Evolutionary conservation across 2,329 filamentous ascomycete species (phyloP), one percentile per base, ranked within the genome.

Genomic region (Zasmidium citrigriseum): DNA sequence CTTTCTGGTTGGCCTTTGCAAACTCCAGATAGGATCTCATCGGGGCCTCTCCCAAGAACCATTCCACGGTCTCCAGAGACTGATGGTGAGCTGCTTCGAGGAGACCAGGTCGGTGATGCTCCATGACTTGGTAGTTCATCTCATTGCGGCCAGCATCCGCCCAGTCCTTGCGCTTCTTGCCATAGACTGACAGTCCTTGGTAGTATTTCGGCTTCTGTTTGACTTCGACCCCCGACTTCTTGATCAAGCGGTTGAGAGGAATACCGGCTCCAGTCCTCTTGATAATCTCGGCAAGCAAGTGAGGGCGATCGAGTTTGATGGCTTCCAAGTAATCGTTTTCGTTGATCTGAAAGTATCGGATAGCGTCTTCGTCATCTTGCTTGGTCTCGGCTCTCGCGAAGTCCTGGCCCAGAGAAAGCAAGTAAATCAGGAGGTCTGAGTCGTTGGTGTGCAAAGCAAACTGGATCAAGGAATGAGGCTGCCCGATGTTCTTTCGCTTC

Each of bases 161-260:
- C 91, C 90, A 96, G 65, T 93, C 90, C 29, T 79, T 77, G 50
- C 85, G 79, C 73, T 93, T 93, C 72, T 85, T 86, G 2, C 90
- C 90, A 63, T 89, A 86, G 1, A 96, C 87, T 1, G 85, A 87
- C 25, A 93, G 73, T 0, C 91, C 91, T 72, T 90, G 88, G 69
- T 96, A 96, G 71, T 85, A 90, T 55, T 82, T 82, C 1, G 89
- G 85, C 71, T 88, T 89, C 63, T 84, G 78, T 23, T 56, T 48
- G 50, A 87, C 72, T 66, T 88, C 81, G 1, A 88, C 73, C 2
- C 89, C 89, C 56, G 81, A 87, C 57, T 83, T 83, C 73, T 87
- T 83, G 46, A 89, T 82, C 4, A 95, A 75, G 18, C 84, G 77
- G 49, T 89, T 83, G 0, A 93, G 75, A 0, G 89, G 88, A 59